Percentiles rank a stretch among this genome's conserved stretches.
phyloP scores from a whole-genome alignment of 1,284 basidiomycete species.

The Boletellus deceptivus region DNA sequence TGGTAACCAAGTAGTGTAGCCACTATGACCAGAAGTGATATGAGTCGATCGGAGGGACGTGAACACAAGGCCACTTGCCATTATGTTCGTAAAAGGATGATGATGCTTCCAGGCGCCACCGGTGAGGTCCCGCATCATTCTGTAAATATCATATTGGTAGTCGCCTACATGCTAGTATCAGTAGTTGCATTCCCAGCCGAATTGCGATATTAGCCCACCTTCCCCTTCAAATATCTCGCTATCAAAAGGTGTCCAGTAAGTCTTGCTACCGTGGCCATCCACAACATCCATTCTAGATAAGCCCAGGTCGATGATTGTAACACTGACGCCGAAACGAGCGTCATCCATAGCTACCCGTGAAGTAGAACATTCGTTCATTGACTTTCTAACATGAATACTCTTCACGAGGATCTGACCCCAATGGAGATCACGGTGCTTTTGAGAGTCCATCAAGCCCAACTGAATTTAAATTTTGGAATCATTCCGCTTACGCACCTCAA shows the following conservation, averaged over 20 bases:
- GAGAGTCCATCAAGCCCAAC: slow-evolving; percentile 7
- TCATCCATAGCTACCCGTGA: slow-evolving; percentile 57
- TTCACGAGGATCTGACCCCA: slow-evolving; percentile 96
- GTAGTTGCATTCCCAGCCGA: background rate
- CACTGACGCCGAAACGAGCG: slow-evolving; percentile 57
- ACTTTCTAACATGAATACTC: slow-evolving; percentile 37
- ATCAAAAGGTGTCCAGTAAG: slow-evolving; percentile 76
- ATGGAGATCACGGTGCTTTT: slow-evolving; percentile 93
- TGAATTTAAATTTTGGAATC: background rate
- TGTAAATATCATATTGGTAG: slow-evolving; percentile 93
- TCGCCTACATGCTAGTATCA: slow-evolving; percentile 53
- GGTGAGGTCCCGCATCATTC: slow-evolving; percentile 74
- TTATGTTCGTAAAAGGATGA: slow-evolving; percentile 82
- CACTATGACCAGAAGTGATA: slow-evolving; percentile 49
- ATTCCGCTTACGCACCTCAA: slow-evolving; percentile 66
- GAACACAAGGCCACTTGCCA: slow-evolving; percentile 52
- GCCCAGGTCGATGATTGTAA: slow-evolving; percentile 93
- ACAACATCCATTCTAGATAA: slow-evolving; percentile 77
- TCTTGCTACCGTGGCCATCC: slow-evolving; percentile 42
- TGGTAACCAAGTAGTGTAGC: slow-evolving; percentile 75
- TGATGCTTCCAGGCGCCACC: slow-evolving; percentile 68
- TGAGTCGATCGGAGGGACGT: slow-evolving; percentile 1
- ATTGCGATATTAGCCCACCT: slow-evolving; percentile 43
- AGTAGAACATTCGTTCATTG: slow-evolving; percentile 29
- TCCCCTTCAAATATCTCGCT: slow-evolving; percentile 82